Percentiles rank a stretch among this genome's conserved stretches.
phyloP scores from a whole-genome alignment of 768 basidiomycete genomes.

The Boletellus ananiceps region DNA sequence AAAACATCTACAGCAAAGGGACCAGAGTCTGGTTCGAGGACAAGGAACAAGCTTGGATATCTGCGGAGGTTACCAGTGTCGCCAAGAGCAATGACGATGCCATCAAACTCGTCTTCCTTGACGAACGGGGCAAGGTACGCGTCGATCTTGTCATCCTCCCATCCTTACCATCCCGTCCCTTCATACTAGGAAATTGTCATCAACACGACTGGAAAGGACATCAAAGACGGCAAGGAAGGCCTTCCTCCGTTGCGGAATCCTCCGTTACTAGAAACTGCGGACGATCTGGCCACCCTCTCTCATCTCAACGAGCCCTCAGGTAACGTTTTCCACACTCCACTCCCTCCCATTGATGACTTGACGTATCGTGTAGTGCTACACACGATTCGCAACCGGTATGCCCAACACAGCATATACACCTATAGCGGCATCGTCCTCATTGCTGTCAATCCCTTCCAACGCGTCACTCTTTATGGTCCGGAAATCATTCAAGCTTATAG shows the following conservation, averaged over 20 bases:
- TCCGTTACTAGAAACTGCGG: constrained; percentile 91
- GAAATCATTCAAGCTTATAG: constrained; percentile 98
- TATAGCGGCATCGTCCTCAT: constrained; percentile 99
- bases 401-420: constrained; percentile 95
- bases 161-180: not conserved
- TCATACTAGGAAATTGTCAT: constrained; percentile 64
- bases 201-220: constrained; percentile 73
- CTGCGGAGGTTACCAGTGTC: constrained; percentile 72
- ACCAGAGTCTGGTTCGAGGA: constrained; percentile 92
- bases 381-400: constrained; percentile 95
- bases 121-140: constrained; percentile 87
- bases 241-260: constrained; percentile 96
- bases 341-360: not conserved
- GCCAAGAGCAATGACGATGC: constrained; percentile 62
- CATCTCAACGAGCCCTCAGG: constrained; percentile 98
- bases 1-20: constrained; percentile 89
- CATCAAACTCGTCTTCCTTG: constrained; percentile 80
- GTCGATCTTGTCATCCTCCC: constrained; percentile 12
- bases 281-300: constrained; percentile 96
- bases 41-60: constrained; percentile 92
- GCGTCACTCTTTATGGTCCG: constrained; percentile 93
- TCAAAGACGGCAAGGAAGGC: constrained; percentile 72
- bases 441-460: constrained; percentile 98
- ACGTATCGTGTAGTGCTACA: constrained; percentile 66
- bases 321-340: constrained; percentile 32